Base-by-base conservation (phyloP, 2,329 filamentous ascomycete species). In the Alternaria consortialis region DNA sequence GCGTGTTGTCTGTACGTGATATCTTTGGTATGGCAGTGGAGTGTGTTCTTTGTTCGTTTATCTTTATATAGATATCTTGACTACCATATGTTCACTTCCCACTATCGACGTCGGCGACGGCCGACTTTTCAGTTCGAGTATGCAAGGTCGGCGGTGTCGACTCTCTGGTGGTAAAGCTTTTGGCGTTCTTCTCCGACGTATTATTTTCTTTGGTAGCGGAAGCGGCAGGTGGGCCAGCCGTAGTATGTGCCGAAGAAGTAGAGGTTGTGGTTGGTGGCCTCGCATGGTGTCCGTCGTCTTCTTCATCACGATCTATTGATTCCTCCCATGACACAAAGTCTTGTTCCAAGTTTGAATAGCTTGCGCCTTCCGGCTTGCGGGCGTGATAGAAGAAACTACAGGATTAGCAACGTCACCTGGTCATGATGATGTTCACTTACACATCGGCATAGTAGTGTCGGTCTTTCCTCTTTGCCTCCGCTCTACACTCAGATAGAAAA, bases 401-500 rank as follows among this genome's bases (percentile, higher is more conserved):
- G 7, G 13, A n/a, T 68, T 31, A 72, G 64, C 9, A 12, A 0
- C 7, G 1, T 9, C 3, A 31, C 8, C 4, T 11, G 7, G 4
- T 29, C 11, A 5, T 0, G 5, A 4, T 11, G 13, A 42, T 4
- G 36, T 25, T 0, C 0, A 67, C 73, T 62, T 64, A 75, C 71
- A 65, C 63, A 31, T 74, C 67, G 31, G 56, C 69, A 36, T 74
- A 74, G 37, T 69, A 75, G 53, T 75, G 68, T 3, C 69, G 61
- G 43, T 69, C 66, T 23, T 69, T 74, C 20, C 72, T 51, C 43
- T 66, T 74, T 3, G 68, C 50, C 31, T 77, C 73, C 6, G 61
- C 66, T 51, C 74, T 66, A 15, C 71, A 72, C n/a, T 68, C 65
- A 0, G 70, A 58, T 11, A 76, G 44, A 31, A 77, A 73, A 0